Evolutionary conservation across 352 stramenopile genomes (phyloP).

Genomic region (Globisporangium radiosum): DNA sequence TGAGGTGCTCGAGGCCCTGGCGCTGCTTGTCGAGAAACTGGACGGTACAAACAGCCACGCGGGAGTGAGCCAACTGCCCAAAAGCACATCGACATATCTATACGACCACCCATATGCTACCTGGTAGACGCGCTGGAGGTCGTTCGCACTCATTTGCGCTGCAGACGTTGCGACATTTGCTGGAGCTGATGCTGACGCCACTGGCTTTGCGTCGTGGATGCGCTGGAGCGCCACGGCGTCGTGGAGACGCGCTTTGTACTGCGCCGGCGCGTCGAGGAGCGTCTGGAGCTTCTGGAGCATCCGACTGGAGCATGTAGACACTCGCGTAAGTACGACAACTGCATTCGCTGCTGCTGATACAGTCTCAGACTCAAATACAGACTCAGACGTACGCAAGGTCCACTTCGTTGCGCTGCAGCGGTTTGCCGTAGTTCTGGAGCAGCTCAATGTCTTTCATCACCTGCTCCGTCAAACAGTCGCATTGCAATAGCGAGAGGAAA

Average conservation of each 20-base stretch:
- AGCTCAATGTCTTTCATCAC: conserved; percentile 87
- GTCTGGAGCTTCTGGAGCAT: conserved; percentile 81
- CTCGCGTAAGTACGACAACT: too few species aligned
- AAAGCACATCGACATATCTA: too few species aligned
- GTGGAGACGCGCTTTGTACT: conserved; percentile 85
- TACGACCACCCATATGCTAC: too few species aligned
- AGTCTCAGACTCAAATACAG: not conserved
- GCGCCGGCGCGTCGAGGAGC: conserved; percentile 68
- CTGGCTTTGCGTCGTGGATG: conserved; percentile 43
- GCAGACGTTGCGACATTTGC: conserved; percentile 20
- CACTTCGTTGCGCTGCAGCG: conserved; percentile 72
- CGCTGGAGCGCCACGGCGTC: conserved; percentile 67
- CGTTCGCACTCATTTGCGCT: conserved; percentile 62
- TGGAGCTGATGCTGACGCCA: conserved; percentile 9
- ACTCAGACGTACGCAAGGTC: conserved; percentile 50
- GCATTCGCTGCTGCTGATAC: too few species aligned
- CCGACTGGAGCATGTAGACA: conserved; percentile 27
- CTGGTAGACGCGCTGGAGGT: conserved; percentile 65
- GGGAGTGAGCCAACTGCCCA: too few species aligned
- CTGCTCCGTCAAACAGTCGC: conserved; percentile 9
- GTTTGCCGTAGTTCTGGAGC: conserved; percentile 80
- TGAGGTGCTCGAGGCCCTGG: conserved; percentile 78
- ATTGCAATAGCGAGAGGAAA: not conserved
- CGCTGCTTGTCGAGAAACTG: conserved; percentile 83
- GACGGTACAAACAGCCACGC: too few species aligned